phyloP scores from a whole-genome alignment of 2,329 filamentous ascomycete genomes.

The Apiospora kogelbergensis region DNA sequence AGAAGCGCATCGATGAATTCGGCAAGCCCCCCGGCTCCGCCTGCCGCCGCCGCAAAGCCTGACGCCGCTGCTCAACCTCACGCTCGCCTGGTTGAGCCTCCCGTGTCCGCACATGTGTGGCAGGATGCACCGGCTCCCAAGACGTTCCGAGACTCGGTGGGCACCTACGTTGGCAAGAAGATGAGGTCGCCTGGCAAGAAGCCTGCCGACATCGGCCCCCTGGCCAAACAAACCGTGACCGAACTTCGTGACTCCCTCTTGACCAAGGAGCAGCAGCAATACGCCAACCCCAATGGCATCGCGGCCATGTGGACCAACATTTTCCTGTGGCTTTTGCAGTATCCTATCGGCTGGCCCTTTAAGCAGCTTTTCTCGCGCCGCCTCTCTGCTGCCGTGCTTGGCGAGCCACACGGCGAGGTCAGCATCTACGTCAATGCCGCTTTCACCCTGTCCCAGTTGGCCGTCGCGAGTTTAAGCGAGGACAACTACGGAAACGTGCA shows the following conservation, averaged over 20 bases:
- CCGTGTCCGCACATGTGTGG: slow-evolving; percentile 47
- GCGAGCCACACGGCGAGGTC: slow-evolving; percentile 69
- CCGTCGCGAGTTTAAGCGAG: slow-evolving; percentile 73
- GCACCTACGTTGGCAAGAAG: slow-evolving; percentile 45
- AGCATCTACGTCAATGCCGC: slow-evolving; percentile 70
- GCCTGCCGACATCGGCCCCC: slow-evolving; percentile 47
- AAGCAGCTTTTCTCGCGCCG: slow-evolving; percentile 67
- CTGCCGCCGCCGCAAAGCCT: slow-evolving; percentile 27
- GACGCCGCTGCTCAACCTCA: slow-evolving; percentile 24
- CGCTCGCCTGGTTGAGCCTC: slow-evolving; percentile 38
- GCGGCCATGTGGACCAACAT: slow-evolving; percentile 48
- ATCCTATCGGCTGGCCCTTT: slow-evolving; percentile 65
- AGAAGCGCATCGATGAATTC: slow-evolving; percentile 64
- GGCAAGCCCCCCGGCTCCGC: slow-evolving; percentile 44
- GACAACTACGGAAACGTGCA: slow-evolving; percentile 88
- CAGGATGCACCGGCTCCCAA: slow-evolving; percentile 37
- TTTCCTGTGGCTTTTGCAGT: slow-evolving; percentile 43
- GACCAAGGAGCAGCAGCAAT: slow-evolving; percentile 54
- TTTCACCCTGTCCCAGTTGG: slow-evolving; percentile 67
- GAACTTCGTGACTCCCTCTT: slow-evolving; percentile 49
- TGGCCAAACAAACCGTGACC: slow-evolving; percentile 49
- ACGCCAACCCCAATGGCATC: slow-evolving; percentile 49
- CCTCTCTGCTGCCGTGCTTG: slow-evolving; percentile 68
- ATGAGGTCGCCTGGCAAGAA: slow-evolving; percentile 48
- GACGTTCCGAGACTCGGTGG: slow-evolving; percentile 43